Evolutionary conservation across 1,284 basidiomycete species (phyloP).

Genomic region (Coniferiporia sulphurascens): DNA sequence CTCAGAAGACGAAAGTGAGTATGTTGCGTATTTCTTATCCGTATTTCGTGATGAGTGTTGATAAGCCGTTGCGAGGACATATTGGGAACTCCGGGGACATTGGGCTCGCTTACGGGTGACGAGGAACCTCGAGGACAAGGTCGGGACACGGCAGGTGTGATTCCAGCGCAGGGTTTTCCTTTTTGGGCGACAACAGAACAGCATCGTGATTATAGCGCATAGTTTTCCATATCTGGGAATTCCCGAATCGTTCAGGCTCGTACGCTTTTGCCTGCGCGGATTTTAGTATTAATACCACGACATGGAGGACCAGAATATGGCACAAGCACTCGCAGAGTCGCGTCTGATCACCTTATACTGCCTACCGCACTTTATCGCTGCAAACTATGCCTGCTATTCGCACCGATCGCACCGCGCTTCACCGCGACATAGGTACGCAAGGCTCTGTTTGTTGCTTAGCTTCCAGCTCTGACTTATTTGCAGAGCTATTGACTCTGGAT

Average conservation of each 20-base stretch:
- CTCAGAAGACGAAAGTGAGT: no score
- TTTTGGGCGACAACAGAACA: background rate
- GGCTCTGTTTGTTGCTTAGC: background rate
- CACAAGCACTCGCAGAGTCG: background rate
- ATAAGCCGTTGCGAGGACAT: no score
- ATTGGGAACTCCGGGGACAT: no score
- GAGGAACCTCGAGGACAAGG: no score
- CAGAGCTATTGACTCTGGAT: background rate
- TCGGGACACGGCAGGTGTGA: background rate
- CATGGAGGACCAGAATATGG: background rate
- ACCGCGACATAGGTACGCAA: background rate
- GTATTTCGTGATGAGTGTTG: no score
- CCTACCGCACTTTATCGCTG: background rate
- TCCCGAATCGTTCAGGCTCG: background rate
- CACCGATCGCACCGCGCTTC: background rate
- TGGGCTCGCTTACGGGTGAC: no score
- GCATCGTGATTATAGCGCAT: background rate
- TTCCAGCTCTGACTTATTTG: background rate
- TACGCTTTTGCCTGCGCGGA: background rate
- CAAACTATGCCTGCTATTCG: slow-evolving; percentile 10
- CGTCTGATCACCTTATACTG: background rate
- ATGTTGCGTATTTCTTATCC: no score
- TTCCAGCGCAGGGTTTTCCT: background rate
- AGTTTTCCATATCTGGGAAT: background rate
- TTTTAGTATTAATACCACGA: background rate